Conservation (phyloP, 495 filamentous ascomycete genomes). For the Neurospora africana region DNA sequence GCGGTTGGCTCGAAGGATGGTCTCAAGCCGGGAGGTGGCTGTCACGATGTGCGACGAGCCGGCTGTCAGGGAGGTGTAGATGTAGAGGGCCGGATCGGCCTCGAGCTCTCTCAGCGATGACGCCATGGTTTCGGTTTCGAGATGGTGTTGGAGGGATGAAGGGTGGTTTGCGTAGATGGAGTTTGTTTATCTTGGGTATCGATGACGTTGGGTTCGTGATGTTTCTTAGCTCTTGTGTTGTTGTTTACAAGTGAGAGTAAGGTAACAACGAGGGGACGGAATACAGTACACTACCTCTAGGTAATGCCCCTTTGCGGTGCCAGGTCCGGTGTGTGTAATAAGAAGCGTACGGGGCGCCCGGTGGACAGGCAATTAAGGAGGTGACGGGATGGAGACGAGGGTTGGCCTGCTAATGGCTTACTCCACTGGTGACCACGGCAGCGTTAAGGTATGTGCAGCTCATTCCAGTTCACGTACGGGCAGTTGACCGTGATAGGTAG, state of each 20-base stretch:
- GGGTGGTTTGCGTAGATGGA: background rate
- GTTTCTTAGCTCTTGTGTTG: background rate
- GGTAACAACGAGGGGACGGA: background rate
- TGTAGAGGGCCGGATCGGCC: constrained; percentile 69
- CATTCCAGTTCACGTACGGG: background rate
- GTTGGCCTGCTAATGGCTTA: background rate
- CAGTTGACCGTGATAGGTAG: background rate
- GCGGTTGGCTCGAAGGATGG: constrained; percentile 89
- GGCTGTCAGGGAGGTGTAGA: constrained; percentile 91
- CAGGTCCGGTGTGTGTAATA: background rate
- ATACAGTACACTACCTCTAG: too few species aligned
- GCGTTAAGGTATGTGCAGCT: background rate
- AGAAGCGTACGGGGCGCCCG: background rate
- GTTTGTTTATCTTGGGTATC: background rate
- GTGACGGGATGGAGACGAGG: background rate
- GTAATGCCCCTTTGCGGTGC: background rate
- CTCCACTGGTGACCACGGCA: background rate
- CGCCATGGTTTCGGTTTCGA: background rate
- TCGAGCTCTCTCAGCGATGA: background rate
- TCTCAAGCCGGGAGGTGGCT: constrained; percentile 88
- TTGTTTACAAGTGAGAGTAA: background rate
- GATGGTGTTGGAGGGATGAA: background rate
- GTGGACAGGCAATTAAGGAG: background rate
- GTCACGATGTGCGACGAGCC: constrained; percentile 95
- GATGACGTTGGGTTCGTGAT: background rate